phyloP scores from a whole-genome alignment of 2,329 filamentous ascomycete species.

The Trichoderma cornu-damae region DNA sequence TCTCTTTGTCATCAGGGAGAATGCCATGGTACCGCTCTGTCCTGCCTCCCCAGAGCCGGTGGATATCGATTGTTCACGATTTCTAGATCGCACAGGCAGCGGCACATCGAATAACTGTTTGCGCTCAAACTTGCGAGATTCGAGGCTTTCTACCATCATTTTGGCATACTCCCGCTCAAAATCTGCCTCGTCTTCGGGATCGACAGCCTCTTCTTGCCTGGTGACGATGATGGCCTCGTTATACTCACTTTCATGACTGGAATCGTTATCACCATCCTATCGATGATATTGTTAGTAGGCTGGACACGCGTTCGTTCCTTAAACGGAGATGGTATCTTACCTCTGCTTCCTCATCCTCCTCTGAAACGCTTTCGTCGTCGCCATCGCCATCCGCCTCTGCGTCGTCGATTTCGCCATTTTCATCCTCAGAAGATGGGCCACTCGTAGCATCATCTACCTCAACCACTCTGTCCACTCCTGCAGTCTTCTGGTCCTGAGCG shows the following conservation, averaged over 20 bases:
- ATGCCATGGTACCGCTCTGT: constrained; percentile 71
- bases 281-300: constrained; percentile 41
- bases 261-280: constrained; percentile 47
- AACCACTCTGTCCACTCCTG: constrained; percentile 61
- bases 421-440: constrained; percentile 70
- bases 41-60: constrained; percentile 24
- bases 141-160: constrained; percentile 95
- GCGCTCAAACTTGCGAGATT: constrained; percentile 92
- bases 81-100: constrained; percentile 74
- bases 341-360: constrained; percentile 58
- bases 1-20: constrained; percentile 90
- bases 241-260: constrained; percentile 56
- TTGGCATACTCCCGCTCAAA: constrained; percentile 98
- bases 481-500: constrained; percentile 78
- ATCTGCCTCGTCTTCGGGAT: constrained; percentile 91
- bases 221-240: constrained; percentile 89
- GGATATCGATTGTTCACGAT: constrained; percentile 50
- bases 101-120: constrained; percentile 96
- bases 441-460: constrained; percentile 72
- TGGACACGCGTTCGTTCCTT: constrained; percentile 34
- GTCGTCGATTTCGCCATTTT: constrained; percentile 61
- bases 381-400: constrained; percentile 56
- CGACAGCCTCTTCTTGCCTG: constrained; percentile 80
- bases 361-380: constrained; percentile 55
- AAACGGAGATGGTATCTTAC: constrained; percentile 32